Evolutionary conservation across 2,329 filamentous ascomycete genomes (phyloP).

Genomic region (Phoma sp.): DNA sequence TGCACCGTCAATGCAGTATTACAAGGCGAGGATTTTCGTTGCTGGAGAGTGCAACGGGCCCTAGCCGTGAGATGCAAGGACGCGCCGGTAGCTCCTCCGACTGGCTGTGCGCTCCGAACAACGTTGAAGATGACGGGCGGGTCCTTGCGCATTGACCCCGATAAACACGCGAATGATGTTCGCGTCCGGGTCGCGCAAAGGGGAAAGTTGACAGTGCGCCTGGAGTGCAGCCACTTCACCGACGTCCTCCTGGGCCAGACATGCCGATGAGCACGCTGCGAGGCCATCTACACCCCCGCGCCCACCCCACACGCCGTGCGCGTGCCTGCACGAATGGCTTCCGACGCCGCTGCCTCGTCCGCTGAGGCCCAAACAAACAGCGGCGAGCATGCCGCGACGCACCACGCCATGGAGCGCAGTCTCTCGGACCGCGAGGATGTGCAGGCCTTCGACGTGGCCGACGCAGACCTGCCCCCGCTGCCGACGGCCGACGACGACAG

Average conservation of each 20-base stretch:
- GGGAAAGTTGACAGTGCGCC: not conserved
- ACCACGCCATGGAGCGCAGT: conserved; percentile 36
- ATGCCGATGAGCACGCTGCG: conserved; percentile 34
- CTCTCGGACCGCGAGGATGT: conserved; percentile 43
- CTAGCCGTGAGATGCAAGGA: not conserved
- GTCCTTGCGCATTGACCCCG: conserved; percentile 8
- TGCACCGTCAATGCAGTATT: not conserved
- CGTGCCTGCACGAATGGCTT: conserved; percentile 32
- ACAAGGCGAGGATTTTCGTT: not conserved
- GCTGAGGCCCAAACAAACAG: conserved; percentile 36
- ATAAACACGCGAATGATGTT: conserved; percentile 8
- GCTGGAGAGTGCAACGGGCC: not conserved
- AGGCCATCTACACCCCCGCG: conserved; percentile 23
- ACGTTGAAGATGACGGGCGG: conserved; percentile 7
- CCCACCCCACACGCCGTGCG: conserved; percentile 24
- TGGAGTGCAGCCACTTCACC: conserved; percentile 7
- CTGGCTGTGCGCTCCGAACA: conserved; percentile 3
- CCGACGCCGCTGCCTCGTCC: conserved; percentile 30
- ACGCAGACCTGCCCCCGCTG: conserved; percentile 51
- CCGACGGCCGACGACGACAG: conserved; percentile 51
- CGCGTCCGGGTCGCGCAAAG: conserved; percentile 15
- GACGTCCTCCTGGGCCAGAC: conserved; percentile 19
- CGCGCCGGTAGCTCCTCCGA: conserved; percentile 11
- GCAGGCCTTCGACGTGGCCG: conserved; percentile 42
- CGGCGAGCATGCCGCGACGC: conserved; percentile 20